phyloP scores from a whole-genome alignment of 208 protist species.

The Endotrypanum monterogeii region DNA sequence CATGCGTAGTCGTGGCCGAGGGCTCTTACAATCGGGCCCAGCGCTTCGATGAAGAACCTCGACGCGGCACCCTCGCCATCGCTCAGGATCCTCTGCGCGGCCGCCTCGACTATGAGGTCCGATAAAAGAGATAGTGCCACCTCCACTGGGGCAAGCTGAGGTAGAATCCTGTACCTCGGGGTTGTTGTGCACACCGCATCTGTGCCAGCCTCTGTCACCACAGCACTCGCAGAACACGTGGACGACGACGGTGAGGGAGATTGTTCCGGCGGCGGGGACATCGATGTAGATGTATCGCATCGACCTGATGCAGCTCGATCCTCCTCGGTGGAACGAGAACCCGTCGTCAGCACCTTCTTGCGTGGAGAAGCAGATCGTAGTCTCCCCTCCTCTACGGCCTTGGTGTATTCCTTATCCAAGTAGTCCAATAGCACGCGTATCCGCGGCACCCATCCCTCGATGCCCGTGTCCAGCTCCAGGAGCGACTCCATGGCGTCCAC shows the following conservation, averaged over 20 bases:
- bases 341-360: not conserved
- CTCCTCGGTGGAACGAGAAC: not conserved
- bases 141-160: constrained; percentile 37
- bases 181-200: not conserved
- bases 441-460: constrained; percentile 36
- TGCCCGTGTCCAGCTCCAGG: constrained; percentile 70
- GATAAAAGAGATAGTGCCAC: constrained; percentile 60
- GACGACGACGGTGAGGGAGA: not conserved
- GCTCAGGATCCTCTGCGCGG: constrained; percentile 40
- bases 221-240: not conserved
- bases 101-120: constrained; percentile 65
- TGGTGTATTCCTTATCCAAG: constrained; percentile 31
- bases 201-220: not conserved
- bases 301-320: not conserved
- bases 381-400: constrained; percentile 16
- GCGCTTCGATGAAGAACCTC: constrained; percentile 53
- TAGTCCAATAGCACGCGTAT: constrained; percentile 61
- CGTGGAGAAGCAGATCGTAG: not conserved
- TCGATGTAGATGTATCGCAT: not conserved
- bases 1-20: constrained; percentile 44
- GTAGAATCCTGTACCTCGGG: constrained; percentile 2
- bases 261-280: not conserved
- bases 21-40: constrained; percentile 41
- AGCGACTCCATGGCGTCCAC: constrained; percentile 77
- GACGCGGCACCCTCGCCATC: constrained; percentile 74